Percentiles rank a stretch among this genome's conserved stretches.
Evolutionary conservation across 176 grass and related monocot genomes (phyloP).

Genomic region (Carex myosuroides): DNA sequence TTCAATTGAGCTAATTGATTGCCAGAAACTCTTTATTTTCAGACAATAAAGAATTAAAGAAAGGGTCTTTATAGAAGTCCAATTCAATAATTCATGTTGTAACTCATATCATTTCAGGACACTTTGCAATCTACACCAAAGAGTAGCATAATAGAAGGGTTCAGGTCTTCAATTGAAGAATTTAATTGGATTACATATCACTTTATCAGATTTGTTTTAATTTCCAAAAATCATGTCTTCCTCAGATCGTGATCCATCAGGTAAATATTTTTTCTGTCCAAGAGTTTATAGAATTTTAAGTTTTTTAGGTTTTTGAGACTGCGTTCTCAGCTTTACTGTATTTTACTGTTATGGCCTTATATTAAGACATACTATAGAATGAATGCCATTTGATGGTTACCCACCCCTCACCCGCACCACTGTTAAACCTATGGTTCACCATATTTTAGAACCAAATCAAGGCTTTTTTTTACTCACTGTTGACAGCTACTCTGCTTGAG

Average conservation of each 20-base stretch:
- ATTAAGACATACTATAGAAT: background rate
- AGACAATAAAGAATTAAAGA: too few relatives aligned
- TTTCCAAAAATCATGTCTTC: constrained; percentile 7
- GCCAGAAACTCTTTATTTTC: too few relatives aligned
- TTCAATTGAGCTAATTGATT: background rate
- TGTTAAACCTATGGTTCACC: background rate
- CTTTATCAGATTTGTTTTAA: background rate
- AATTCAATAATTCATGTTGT: background rate
- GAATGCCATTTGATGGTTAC: background rate
- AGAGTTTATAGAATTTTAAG: background rate
- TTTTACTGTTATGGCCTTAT: background rate
- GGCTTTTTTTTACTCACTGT: background rate
- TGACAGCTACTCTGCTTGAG: background rate
- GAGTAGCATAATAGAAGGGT: background rate
- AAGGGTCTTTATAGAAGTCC: background rate
- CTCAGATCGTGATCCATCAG: constrained; percentile 13
- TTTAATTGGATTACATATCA: background rate
- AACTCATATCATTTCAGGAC: constrained; percentile 8
- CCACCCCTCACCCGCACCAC: background rate
- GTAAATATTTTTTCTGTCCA: constrained; percentile 4
- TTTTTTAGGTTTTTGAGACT: background rate
- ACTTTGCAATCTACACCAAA: background rate
- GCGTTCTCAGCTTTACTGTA: background rate
- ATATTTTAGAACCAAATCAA: background rate
- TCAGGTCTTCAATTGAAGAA: constrained; percentile 10